These are phyloP conservation scores for Hymenoscyphus albidus DNA, from an alignment of 2,329 filamentous ascomycete genomes.

Conservation along the genomic window DNA sequence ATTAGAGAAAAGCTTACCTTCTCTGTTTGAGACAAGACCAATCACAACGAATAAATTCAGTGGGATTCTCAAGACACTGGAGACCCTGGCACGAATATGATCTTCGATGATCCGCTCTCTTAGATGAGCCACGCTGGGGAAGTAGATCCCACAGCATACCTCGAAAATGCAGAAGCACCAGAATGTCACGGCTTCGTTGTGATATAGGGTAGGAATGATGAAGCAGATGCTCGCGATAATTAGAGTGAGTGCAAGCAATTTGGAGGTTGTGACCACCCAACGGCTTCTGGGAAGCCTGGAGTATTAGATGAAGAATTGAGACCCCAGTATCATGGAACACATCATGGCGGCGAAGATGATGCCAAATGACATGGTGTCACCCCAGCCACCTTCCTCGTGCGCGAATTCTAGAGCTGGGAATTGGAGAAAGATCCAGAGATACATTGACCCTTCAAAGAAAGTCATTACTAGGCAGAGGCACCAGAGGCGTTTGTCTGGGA, in stretches of 20 bases:
- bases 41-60: constrained; percentile 53
- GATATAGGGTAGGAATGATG: constrained; percentile 41
- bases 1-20: constrained; percentile 32
- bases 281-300: constrained; percentile 7
- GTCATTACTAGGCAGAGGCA: constrained; percentile 48
- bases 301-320: constrained; percentile 45
- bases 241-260: constrained; percentile 38
- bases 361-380: constrained; percentile 42
- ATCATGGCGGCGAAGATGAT: constrained; percentile 55
- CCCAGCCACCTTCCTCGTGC: constrained; percentile 31
- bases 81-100: constrained; percentile 48
- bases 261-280: constrained; percentile 9
- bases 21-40: constrained; percentile 43
- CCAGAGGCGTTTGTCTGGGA: constrained; percentile 44
- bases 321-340: constrained; percentile 55
- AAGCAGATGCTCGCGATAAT: constrained; percentile 37
- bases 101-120: constrained; percentile 52
- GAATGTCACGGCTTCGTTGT: constrained; percentile 45
- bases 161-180: constrained; percentile 57
- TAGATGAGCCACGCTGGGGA: constrained; percentile 50
- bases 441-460: constrained; percentile 57
- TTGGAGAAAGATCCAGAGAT: constrained; percentile 60
- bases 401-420: constrained; percentile 48
- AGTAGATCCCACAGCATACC: constrained; percentile 53
- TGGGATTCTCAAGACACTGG: constrained; percentile 53